Conservation (phyloP, 2,329 filamentous ascomycete genomes). For the Aspergillus sp. region DNA sequence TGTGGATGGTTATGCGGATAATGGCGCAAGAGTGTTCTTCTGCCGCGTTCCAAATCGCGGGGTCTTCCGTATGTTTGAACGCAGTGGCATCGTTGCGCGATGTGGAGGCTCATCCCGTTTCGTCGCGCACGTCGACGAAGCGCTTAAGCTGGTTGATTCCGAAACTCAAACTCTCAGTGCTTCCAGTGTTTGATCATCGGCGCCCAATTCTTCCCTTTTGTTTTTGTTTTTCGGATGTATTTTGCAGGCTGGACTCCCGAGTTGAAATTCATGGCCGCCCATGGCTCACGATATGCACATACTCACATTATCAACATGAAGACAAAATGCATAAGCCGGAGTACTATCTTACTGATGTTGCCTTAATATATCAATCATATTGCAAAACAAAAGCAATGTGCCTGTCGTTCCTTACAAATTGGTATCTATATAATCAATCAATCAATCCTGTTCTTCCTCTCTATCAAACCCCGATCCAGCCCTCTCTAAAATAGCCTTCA, state of each 20-base stretch:
- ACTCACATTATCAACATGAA: neutral
- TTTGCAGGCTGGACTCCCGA: neutral
- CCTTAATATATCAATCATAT: neutral
- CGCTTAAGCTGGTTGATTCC: slow-evolving; percentile 75
- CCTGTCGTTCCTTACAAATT: neutral
- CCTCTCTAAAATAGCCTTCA: slow-evolving; percentile 31
- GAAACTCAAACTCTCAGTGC: slow-evolving; percentile 48
- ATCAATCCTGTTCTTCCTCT: neutral
- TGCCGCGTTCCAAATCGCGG: slow-evolving; percentile 55
- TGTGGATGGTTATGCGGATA: slow-evolving; percentile 73
- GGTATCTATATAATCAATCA: neutral
- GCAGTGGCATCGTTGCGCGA: slow-evolving; percentile 80
- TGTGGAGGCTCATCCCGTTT: slow-evolving; percentile 78
- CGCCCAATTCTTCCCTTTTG: neutral
- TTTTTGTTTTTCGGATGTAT: too few relatives aligned
- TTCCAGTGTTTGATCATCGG: neutral
- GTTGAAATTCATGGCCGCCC: neutral
- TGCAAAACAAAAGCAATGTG: neutral
- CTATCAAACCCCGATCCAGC: slow-evolving; percentile 19
- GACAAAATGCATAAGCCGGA: neutral
- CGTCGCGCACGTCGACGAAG: slow-evolving; percentile 79
- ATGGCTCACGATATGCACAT: neutral
- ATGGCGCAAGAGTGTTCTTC: slow-evolving; percentile 62
- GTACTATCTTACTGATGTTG: neutral
- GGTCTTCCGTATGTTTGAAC: slow-evolving; percentile 71